A percentile compares a stretch with the other conserved stretches of the same genome.
Evolutionary conservation across 1,284 basidiomycete species (phyloP).

Genomic region (Austroboletus novae-zelandiae): DNA sequence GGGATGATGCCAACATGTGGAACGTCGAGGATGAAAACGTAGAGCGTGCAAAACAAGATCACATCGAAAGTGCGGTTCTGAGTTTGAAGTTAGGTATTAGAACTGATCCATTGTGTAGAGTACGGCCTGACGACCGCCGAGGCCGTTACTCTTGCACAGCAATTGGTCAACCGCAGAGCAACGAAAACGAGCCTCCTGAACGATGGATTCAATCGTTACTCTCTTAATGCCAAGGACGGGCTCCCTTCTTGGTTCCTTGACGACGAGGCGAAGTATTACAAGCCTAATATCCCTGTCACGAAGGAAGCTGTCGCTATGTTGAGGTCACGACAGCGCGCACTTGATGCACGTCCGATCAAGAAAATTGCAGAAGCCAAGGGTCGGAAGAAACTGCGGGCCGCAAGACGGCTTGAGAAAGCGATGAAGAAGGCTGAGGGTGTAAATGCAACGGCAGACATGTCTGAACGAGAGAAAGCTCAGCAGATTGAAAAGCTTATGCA

Average conservation of each 20-base stretch:
- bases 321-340: constrained; percentile 86
- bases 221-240: constrained; percentile 87
- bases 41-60: constrained; percentile 69
- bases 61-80: constrained; percentile 63
- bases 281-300: constrained; percentile 92
- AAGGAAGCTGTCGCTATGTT: constrained; percentile 92
- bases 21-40: constrained; percentile 78
- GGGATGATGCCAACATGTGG: constrained; percentile 73
- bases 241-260: constrained; percentile 97
- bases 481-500: constrained; percentile 92
- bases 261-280: constrained; percentile 93
- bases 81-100: background rate
- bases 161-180: constrained; percentile 88
- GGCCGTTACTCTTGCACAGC: constrained; percentile 89
- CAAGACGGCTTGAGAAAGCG: constrained; percentile 85
- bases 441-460: constrained; percentile 86
- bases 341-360: constrained; percentile 98
- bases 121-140: constrained; percentile 88
- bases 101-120: constrained; percentile 46
- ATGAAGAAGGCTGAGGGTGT: constrained; percentile 97
- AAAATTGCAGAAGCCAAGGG: constrained; percentile 99
- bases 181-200: constrained; percentile 91
- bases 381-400: constrained; percentile 91
- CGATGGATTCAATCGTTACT: constrained; percentile 94
- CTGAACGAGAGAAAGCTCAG: constrained; percentile 92